Evolutionary conservation across 2,329 filamentous ascomycete species (phyloP), one percentile per base, ranked within the genome.

Genomic region (Talaromyces atroroseus): DNA sequence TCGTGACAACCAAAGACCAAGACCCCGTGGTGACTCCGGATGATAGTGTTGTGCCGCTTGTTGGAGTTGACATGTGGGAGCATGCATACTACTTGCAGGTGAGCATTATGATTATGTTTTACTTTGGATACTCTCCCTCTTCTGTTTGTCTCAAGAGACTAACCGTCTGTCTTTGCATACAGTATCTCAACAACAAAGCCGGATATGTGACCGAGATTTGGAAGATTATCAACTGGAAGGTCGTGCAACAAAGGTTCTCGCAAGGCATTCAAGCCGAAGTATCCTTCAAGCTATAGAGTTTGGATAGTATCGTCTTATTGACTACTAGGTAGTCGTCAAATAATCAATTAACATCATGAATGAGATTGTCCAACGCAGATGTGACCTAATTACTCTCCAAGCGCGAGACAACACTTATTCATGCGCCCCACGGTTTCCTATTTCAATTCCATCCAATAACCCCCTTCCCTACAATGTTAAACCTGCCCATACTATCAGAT

Each of bases 211-310:
- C 84, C 64, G 89, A 88, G 44, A 88, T 95, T 69, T 95, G 91
- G 91, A 88, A 94, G 68, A 89, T 96, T 36, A 79, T 96, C 71
- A 95, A 95, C 82, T 96, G 92, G 92, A 88, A 88, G 77, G 85
- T 87, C 45, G 90, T 90, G 5, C 85, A 88, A 71, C 83, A 85
- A 77, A 82, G 89, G 61, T 90, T 67, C 56, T 62, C 58, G 49
- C 62, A 64, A 26, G 70, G 67, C 0, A 61, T 66, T 5, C 62
- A 69, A 29, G 64, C 60, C 5, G 57, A 57, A 3, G 45, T 59
- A 3, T 40, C 58, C 2, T 38, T 71, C 48, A 71, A 71, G 60
- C 44, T 58, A 38, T 58, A 32, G n/a, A n/a, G n/a, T n/a, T 29
- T 29, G 8, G 26, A 29, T 29, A 29, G 26, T 29, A 29, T 29